Percentiles rank a stretch among this genome's conserved stretches.
These are phyloP conservation scores for Penicillium occitanis DNA, from an alignment of 2,329 filamentous ascomycete genomes.

Conservation along the genomic window DNA sequence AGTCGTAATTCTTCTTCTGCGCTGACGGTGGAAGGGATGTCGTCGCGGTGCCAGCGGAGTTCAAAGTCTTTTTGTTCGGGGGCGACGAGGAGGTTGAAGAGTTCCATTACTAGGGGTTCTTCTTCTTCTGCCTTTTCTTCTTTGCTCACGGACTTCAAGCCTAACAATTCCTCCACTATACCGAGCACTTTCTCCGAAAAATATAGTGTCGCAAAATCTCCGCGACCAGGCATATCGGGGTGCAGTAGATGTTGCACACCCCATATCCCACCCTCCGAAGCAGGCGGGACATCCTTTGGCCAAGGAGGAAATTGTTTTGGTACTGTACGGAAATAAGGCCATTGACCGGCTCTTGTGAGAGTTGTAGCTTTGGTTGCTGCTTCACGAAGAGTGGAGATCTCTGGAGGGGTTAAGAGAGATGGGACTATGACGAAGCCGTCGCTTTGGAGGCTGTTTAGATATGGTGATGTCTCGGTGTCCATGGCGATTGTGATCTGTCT, in stretches of 20 bases:
- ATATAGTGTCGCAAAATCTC: constrained; percentile 66
- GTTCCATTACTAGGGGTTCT: constrained; percentile 75
- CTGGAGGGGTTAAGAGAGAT: constrained; percentile 57
- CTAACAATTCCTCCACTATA: constrained; percentile 65
- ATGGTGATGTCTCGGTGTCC: constrained; percentile 25
- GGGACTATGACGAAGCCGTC: constrained; percentile 77
- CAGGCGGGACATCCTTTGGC: constrained; percentile 56
- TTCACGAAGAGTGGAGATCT: constrained; percentile 60
- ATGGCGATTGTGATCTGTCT: background rate
- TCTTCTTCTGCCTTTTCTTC: constrained; percentile 36
- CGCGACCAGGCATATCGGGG: constrained; percentile 63
- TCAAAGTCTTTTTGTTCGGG: constrained; percentile 67
- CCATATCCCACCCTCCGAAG: constrained; percentile 69
- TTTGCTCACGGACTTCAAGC: constrained; percentile 32
- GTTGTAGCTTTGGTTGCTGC: constrained; percentile 60
- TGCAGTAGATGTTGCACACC: constrained; percentile 83
- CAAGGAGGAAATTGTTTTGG: constrained; percentile 92
- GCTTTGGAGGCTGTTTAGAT: constrained; percentile 58
- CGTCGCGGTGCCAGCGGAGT: constrained; percentile 82
- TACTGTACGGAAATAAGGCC: constrained; percentile 79
- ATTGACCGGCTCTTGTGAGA: constrained; percentile 66
- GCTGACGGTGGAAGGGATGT: constrained; percentile 66
- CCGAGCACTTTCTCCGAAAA: constrained; percentile 66
- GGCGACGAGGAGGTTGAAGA: constrained; percentile 81
- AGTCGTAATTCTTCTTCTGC: constrained; percentile 66